Conservation (phyloP, 2,329 filamentous ascomycete genomes). For the Fusarium verticillioides region DNA sequence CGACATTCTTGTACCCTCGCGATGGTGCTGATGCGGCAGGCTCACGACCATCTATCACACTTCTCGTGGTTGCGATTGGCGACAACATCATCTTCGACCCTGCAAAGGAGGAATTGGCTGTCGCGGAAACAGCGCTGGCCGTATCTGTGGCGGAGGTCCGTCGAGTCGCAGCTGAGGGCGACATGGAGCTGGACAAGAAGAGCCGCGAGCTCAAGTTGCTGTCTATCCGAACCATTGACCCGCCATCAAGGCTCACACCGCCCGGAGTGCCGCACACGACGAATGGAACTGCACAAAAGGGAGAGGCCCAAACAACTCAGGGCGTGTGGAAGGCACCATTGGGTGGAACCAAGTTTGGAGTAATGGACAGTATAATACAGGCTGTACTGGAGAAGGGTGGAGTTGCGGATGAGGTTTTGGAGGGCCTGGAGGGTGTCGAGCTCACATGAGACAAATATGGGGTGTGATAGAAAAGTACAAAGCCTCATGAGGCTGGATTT, state of each 20-base stretch:
- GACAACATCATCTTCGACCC: slow-evolving; percentile 96
- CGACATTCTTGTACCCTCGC: slow-evolving; percentile 78
- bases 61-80: slow-evolving; percentile 88
- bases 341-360: slow-evolving; percentile 80
- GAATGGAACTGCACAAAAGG: slow-evolving; percentile 52
- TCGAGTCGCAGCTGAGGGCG: slow-evolving; percentile 38
- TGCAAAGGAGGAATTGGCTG: slow-evolving; percentile 87
- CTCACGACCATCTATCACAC: slow-evolving; percentile 81
- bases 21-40: slow-evolving; percentile 46
- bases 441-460: slow-evolving; percentile 56
- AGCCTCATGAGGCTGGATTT: slow-evolving; percentile 17
- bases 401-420: slow-evolving; percentile 86
- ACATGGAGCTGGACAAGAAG: slow-evolving; percentile 56
- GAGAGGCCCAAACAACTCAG: slow-evolving; percentile 68
- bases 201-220: slow-evolving; percentile 67
- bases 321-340: slow-evolving; percentile 88
- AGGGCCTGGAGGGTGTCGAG: slow-evolving; percentile 81
- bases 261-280: slow-evolving; percentile 74
- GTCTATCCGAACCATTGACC: slow-evolving; percentile 78
- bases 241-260: slow-evolving; percentile 77
- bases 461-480: slow-evolving; percentile 6
- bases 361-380: slow-evolving; percentile 80
- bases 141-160: slow-evolving; percentile 75
- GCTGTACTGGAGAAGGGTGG: slow-evolving; percentile 81
- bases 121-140: slow-evolving; percentile 89